Evolutionary conservation across 805 yeast genomes (phyloP), one percentile per base, ranked within the genome.

Genomic region (Suhomyces pyralidae): DNA sequence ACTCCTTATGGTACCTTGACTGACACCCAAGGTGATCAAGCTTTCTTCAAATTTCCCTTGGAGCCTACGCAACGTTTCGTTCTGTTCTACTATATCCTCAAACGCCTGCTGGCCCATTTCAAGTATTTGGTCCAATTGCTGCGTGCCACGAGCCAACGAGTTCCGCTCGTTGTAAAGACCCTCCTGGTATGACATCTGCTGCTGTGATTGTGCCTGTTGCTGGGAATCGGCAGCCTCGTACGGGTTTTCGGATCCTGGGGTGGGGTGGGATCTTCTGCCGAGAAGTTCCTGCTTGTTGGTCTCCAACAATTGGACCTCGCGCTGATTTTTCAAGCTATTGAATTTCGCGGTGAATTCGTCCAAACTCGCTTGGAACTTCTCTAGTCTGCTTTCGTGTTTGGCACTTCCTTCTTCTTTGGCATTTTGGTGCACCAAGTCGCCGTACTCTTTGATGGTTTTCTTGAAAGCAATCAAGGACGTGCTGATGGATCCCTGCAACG

Each of bases 31-130:
- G 1, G 97, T 90, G 46, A 81, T 77, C 56, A 94, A 82, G 24
- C 88, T 81, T 49, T 83, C 79, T 45, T 84, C 81, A 73, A 94
- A 77, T 57, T 78, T 81, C 43, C 76, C 70, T 57, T 86, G 90
- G 28, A 93, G 77, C 53, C 76, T 75, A 52, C 79, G 73, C 52
- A 93, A 76, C 26, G 85, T 78, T 61, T 85, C 86, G 67, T 90
- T 89, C 65, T 94, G 97, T 46, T 86, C 91, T 17, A 88, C 86
- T 20, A 94, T 75, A 64, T 92, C 96, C 48, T 88, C 96, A 58
- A 90, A 81, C 1, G 97, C 90, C 47, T 81, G 80, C 55, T 87
- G 82, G 2, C 97, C 98, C 86, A 90, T 87, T 62, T 89, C 97
- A 43, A 94, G 68, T 42, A 94, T 90, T 58, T 89, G 90, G 65